A percentile compares a stretch with the other conserved stretches of the same genome.
These are phyloP conservation scores for Geotrichum citri-aurantii DNA, from an alignment of 1,139 yeast species.

Conservation along the genomic window DNA sequence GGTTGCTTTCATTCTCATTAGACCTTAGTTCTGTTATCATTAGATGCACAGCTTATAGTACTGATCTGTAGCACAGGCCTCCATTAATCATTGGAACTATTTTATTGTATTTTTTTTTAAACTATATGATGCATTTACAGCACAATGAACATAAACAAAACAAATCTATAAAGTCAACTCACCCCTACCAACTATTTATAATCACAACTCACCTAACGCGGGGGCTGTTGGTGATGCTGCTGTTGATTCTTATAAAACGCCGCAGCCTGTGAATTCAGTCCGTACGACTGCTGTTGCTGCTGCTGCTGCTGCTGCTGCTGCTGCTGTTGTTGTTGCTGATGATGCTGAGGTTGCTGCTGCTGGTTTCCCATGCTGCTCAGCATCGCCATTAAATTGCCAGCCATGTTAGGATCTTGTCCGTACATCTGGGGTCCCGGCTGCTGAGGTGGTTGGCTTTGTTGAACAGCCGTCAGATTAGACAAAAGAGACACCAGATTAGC, in stretches of 20 bases:
- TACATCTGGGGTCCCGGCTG: conserved; percentile 3
- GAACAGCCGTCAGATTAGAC: conserved; percentile 12
- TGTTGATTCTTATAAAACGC: neutral
- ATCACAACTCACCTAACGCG: neutral
- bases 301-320: neutral
- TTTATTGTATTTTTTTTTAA: too few species aligned
- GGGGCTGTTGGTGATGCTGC: neutral
- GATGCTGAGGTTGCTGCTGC: conserved; percentile 1
- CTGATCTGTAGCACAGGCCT: too few species aligned
- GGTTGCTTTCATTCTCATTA: too few species aligned
- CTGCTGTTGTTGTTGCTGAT: neutral
- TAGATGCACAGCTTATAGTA: too few species aligned
- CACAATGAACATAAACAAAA: too few species aligned
- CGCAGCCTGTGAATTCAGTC: neutral
- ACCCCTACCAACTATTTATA: neutral
- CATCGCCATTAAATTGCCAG: conserved; percentile 18
- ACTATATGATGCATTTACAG: too few species aligned
- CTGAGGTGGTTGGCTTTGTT: neutral
- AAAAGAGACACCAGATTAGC: conserved; percentile 14
- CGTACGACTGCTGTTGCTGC: neutral
- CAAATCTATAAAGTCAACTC: too few species aligned
- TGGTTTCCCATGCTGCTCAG: conserved; percentile 3
- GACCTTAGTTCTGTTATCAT: too few species aligned
- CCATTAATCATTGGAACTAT: too few species aligned
- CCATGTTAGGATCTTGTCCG: conserved; percentile 17